Evolutionary conservation across 257 asterid genomes (phyloP).

Genomic region (Plectranthus barbatus): DNA sequence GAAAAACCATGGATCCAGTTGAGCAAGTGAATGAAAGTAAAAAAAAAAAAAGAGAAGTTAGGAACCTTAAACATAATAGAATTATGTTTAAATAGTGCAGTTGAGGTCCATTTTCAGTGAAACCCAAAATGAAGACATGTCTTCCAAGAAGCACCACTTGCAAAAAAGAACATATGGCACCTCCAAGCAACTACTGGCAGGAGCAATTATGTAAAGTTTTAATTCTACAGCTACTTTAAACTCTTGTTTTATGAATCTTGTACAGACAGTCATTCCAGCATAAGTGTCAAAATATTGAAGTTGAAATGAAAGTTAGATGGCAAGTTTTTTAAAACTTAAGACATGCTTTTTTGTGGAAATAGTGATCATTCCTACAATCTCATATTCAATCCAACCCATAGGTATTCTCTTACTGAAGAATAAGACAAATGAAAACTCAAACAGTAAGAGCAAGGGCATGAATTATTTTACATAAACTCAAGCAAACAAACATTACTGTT

Average conservation of each 20-base stretch:
- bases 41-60: neutral
- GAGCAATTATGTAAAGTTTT: neutral
- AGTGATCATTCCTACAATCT: neutral
- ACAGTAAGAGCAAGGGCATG: neutral
- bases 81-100: neutral
- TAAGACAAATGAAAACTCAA: neutral
- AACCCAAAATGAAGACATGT: neutral
- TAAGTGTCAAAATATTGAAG: neutral
- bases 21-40: neutral
- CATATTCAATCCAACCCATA: neutral
- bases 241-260: neutral
- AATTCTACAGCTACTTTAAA: too few relatives aligned
- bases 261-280: neutral
- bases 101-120: neutral
- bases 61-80: neutral
- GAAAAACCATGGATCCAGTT: neutral
- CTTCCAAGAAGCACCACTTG: neutral
- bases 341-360: neutral
- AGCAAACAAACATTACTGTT: conserved; percentile 3
- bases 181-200: neutral
- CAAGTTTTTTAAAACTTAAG: neutral
- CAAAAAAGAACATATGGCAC: neutral
- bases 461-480: conserved; percentile 1
- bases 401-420: neutral
- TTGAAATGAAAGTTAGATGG: neutral